These are phyloP conservation scores for Ceriops decandra DNA, from an alignment of 345 rosid genomes.

Conservation along the genomic window DNA sequence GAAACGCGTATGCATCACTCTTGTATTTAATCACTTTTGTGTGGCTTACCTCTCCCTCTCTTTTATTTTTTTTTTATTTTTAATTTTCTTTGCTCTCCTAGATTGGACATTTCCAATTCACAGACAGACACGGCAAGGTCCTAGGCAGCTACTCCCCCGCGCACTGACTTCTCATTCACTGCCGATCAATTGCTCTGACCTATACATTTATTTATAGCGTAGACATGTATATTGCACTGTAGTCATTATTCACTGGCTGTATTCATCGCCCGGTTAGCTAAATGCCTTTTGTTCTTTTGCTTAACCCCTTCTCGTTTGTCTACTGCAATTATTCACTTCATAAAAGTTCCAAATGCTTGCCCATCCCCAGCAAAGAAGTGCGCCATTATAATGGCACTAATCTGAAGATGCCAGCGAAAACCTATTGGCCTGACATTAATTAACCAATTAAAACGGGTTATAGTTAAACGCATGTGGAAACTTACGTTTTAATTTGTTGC, in stretches of 20 bases:
- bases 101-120: conserved; percentile 33
- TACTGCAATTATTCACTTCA: too few relatives aligned
- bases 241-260: too few relatives aligned
- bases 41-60: too few relatives aligned
- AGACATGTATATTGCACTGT: too few relatives aligned
- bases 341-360: too few relatives aligned
- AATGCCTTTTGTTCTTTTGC: too few relatives aligned
- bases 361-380: neutral
- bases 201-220: conserved; percentile 11
- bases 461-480: too few relatives aligned
- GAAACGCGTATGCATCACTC: too few relatives aligned
- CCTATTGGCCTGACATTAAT: neutral
- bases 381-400: neutral
- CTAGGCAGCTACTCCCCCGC: conserved; percentile 11
- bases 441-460: neutral
- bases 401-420: neutral
- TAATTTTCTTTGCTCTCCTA: neutral
- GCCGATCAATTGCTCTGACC: conserved; percentile 7
- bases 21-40: too few relatives aligned
- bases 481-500: too few relatives aligned
- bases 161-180: conserved; percentile 25
- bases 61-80: neutral
- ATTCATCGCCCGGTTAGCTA: too few relatives aligned
- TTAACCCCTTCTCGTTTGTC: too few relatives aligned
- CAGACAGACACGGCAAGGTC: conserved; percentile 17